Evolutionary conservation across 1,284 basidiomycete species (phyloP), one percentile per base, ranked within the genome.

Genomic region (Anthracocystis setariae): DNA sequence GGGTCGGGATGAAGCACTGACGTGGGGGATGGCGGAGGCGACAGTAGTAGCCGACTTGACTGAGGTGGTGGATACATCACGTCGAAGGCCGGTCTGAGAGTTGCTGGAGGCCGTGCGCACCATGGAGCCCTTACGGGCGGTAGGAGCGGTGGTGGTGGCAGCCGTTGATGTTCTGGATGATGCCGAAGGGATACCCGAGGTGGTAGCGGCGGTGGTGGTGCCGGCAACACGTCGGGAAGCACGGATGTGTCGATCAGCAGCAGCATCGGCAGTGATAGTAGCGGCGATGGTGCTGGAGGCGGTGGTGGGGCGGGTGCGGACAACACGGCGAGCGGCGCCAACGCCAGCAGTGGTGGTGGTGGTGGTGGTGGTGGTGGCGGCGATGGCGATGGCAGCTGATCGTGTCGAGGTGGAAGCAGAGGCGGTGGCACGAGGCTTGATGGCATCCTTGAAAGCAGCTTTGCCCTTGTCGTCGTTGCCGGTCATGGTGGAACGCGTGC

Each of bases 311-410:
- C 64, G 57, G 49, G 68, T 61, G 23, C 58, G 68, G 20, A 71
- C 68, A 42, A 71, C 55, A 43, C 68, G 68, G 49, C 68, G 68
- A 57, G 68, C 68, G 47, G 68, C 68, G 43, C 68, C 62, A 27
- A 61, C 40, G 58, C 49, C 62, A 13, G 44, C 46, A 42, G 53
- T 49, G 42, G 61, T 58, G 52, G 68, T 58, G 46, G 62, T 58
- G 66, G 60, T 35, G 55, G 46, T 40, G 47, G 39, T 18, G 29
- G 56, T 20, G 42, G 45, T 20, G 24, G 46, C n/a, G 43, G 35
- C 37, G 15, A 8, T 15, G 35, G 54, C 25, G 39, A 39, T 27
- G 45, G 32, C 45, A 43, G 48, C 47, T 46, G 60, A 57, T 59
- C 64, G 69, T 27, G 62, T 38, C 35, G 66, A 59, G 25, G 51